Percentiles rank a stretch among this genome's conserved stretches.
Conservation (phyloP, 1,284 basidiomycete genomes). For the Coriolopsis trogii region DNA sequence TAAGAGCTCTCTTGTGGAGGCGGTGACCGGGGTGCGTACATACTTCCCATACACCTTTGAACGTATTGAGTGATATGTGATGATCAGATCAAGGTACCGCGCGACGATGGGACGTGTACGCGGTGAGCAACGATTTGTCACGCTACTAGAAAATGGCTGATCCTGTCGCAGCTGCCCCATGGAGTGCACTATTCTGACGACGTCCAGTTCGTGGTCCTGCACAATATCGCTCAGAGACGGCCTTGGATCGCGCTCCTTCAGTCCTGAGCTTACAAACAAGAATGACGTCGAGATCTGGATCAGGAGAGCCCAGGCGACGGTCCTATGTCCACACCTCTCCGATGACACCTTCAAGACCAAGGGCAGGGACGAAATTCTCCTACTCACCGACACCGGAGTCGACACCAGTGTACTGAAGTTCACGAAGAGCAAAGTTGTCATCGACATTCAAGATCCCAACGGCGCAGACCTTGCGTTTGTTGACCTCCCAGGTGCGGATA, state of each 20-base stretch:
- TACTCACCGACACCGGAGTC: not conserved
- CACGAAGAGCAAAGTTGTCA: constrained; percentile 30
- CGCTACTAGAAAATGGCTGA: not conserved
- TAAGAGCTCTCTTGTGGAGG: constrained; percentile 47
- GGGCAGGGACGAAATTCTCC: constrained; percentile 22
- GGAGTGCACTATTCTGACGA: constrained; percentile 26
- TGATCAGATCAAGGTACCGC: constrained; percentile 55
- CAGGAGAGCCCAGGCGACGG: constrained; percentile 34
- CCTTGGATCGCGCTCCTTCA: constrained; percentile 20
- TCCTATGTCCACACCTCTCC: constrained; percentile 28
- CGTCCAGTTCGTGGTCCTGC: constrained; percentile 33
- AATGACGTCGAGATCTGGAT: constrained; percentile 34
- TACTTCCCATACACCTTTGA: not conserved
- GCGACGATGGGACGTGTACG: constrained; percentile 62
- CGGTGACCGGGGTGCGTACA: constrained; percentile 52
- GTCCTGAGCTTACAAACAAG: constrained; percentile 18
- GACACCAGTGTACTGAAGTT: constrained; percentile 24
- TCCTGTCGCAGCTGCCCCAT: constrained; percentile 26
- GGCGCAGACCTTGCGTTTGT: constrained; percentile 54
- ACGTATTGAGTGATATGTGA: not conserved
- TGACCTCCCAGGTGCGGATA: constrained; percentile 49
- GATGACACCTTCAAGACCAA: constrained; percentile 17
- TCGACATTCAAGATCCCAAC: constrained; percentile 38
- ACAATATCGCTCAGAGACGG: constrained; percentile 30
- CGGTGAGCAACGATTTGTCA: constrained; percentile 36